These are phyloP conservation scores for Melaleuca quinquenervia DNA, from an alignment of 345 rosid genomes.

Conservation along the genomic window DNA sequence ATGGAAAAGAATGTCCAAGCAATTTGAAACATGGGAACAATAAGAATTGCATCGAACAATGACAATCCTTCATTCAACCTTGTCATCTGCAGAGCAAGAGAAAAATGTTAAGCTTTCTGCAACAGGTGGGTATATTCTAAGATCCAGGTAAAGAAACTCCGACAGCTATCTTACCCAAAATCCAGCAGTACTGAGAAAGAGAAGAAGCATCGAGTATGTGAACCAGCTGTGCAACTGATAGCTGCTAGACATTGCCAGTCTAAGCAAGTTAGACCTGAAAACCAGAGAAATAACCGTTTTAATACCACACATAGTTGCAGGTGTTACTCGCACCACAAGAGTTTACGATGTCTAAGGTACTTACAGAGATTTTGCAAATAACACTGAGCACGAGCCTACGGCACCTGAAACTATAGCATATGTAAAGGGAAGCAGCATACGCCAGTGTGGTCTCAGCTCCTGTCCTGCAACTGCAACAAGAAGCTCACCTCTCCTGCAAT, in stretches of 20 bases:
- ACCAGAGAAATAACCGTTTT: conserved; percentile 5
- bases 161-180: conserved; percentile 61
- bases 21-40: conserved; percentile 99
- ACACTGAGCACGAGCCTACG: conserved; percentile 91
- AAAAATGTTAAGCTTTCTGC: not conserved
- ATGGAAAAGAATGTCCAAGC: conserved; percentile 99
- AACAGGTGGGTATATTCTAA: not conserved
- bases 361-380: conserved; percentile 98
- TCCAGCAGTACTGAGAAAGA: conserved; percentile 96
- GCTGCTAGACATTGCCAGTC: conserved; percentile 84
- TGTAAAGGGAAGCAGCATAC: conserved; percentile 83
- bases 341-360: conserved; percentile 10
- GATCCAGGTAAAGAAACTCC: not conserved
- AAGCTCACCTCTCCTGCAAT: conserved; percentile 80
- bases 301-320: not conserved
- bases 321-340: not conserved
- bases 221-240: conserved; percentile 94
- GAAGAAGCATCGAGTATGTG: conserved; percentile 92
- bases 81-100: conserved; percentile 54
- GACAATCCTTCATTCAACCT: conserved; percentile 94
- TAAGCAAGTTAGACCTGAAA: conserved; percentile 79
- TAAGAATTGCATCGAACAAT: conserved; percentile 85
- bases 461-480: conserved; percentile 53
- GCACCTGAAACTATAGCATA: conserved; percentile 98
- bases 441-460: conserved; percentile 78